phyloP scores from a whole-genome alignment of 192 early-diverging fungal species.

The Allomyces macrogynus region DNA sequence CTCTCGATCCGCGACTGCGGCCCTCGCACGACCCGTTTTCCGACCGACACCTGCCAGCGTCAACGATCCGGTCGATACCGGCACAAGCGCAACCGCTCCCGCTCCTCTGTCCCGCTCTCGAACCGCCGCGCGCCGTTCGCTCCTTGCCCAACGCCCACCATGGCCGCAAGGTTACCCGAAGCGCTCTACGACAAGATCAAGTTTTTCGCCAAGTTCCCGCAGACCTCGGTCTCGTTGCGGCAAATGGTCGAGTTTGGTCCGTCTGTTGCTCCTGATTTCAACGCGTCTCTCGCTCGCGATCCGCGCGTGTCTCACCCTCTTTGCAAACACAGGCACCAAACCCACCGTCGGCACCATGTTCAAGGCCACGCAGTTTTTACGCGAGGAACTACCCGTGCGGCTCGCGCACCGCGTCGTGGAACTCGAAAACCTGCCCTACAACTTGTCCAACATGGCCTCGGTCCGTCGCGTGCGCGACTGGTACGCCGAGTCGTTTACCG shows the following conservation, averaged over 20 bases:
- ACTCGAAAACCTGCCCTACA: conserved; percentile 70
- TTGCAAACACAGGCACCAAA: conserved; percentile 15
- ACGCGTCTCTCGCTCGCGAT: not conserved
- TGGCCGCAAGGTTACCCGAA: conserved; percentile 17
- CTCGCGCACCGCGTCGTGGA: conserved; percentile 86
- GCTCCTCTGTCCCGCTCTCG: no score
- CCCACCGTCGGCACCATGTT: conserved; percentile 53
- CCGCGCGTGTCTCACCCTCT: not conserved
- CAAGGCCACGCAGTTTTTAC: conserved; percentile 45
- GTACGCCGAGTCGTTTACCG: conserved; percentile 83
- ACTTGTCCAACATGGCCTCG: conserved; percentile 72
- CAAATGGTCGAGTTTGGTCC: conserved; percentile 93
- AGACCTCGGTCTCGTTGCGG: conserved; percentile 77
- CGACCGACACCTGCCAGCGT: no score
- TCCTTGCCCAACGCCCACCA: no score
- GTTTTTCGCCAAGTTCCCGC: conserved; percentile 63
- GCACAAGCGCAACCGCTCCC: no score
- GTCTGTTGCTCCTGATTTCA: no score
- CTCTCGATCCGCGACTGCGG: no score
- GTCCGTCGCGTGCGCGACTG: conserved; percentile 79
- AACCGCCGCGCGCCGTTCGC: no score
- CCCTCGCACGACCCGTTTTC: no score
- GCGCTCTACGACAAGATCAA: conserved; percentile 49
- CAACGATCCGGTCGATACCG: no score
- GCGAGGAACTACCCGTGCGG: conserved; percentile 78